phyloP scores from a whole-genome alignment of 148 eudicot species.

The Heliosperma pusillum region DNA sequence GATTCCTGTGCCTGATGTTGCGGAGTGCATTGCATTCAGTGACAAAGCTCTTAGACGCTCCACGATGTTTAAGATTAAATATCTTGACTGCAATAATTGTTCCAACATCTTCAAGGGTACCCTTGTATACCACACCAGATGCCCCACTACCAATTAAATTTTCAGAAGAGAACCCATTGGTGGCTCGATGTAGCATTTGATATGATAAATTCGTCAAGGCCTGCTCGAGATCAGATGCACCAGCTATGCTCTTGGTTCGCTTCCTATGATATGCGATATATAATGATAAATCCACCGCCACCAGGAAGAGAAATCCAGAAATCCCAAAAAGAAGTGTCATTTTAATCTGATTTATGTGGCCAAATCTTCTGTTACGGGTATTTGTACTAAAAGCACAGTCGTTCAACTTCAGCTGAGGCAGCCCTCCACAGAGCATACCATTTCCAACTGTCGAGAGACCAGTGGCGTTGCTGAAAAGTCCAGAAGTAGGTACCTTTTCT shows the following conservation, averaged over 20 bases:
- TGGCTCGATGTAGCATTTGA: slow-evolving; percentile 25
- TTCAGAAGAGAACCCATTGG: slow-evolving; percentile 29
- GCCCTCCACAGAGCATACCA: slow-evolving; percentile 40
- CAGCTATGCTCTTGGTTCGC: not conserved
- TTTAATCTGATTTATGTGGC: not conserved
- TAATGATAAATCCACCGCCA: slow-evolving; percentile 1
- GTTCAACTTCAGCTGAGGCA: slow-evolving; percentile 26
- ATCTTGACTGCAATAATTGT: slow-evolving; percentile 20
- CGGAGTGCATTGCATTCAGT: slow-evolving; percentile 19
- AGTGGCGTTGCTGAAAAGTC: slow-evolving; percentile 34
- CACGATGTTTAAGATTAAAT: slow-evolving; percentile 19
- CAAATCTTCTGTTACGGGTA: not conserved
- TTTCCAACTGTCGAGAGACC: slow-evolving; percentile 32
- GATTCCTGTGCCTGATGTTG: slow-evolving; percentile 25
- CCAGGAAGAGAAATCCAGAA: slow-evolving; percentile 13
- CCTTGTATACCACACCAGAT: slow-evolving; percentile 32
- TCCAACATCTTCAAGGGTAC: slow-evolving; percentile 14
- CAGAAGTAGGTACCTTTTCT: slow-evolving; percentile 35
- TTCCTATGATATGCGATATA: not conserved
- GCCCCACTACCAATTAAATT: slow-evolving; percentile 26
- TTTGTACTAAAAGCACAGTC: slow-evolving; percentile 3
- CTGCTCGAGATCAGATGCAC: not conserved
- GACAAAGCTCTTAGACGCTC: slow-evolving; percentile 19
- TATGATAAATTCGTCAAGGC: slow-evolving; percentile 22
- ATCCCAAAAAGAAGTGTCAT: slow-evolving; percentile 9